Base-by-base conservation (phyloP, 371 early-diverging fungal species). In the Dinochytrium kinnereticum region DNA sequence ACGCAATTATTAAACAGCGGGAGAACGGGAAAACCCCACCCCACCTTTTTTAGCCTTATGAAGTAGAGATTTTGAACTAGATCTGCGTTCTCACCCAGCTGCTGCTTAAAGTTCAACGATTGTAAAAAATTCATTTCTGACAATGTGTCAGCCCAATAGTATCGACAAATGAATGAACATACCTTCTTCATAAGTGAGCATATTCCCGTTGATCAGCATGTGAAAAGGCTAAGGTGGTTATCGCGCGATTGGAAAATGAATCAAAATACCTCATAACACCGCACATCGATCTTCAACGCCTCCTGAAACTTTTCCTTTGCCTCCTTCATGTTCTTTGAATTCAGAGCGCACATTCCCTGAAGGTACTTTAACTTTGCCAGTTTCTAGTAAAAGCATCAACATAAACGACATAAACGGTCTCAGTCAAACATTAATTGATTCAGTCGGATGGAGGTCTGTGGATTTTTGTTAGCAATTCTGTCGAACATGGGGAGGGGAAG, bases 271-370 rank as follows among this genome's bases (percentile, higher is more conserved):
- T 91, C 92, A 69, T 84, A 90, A 68, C 91, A 92, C 70, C 90
- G 87, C 15, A 90, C 86, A 77, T 94, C 94, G 0, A 86, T 75
- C 2, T 34, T 64, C 19, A 92, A 79, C 1, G 94, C 89, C 67
- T 91, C 89, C 64, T 87, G 87, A 70, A 87, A 92, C 69, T 85
- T 84, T 24, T 86, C 85, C 64, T 88, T 87, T 5, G 93, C 93
- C 31, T 77, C 75, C 2, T 74, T 79, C 3, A 85, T 69, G 51
- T 91, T 85, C 15, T 83, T 81, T 37, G 83, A 69, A n/a, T 87
- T 77, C 28, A 88, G 76, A 70, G 84, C 89, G 1, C 88, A 87
- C 26, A 82, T 69, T 40, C 92, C 94, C 68, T 89, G 81, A 3
- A 90, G 83, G 75, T 86, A 90, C 51, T 86, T 89, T 84, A 91